Base-by-base conservation (phyloP, 257 asterid species). In the Verbascum thapsus region DNA sequence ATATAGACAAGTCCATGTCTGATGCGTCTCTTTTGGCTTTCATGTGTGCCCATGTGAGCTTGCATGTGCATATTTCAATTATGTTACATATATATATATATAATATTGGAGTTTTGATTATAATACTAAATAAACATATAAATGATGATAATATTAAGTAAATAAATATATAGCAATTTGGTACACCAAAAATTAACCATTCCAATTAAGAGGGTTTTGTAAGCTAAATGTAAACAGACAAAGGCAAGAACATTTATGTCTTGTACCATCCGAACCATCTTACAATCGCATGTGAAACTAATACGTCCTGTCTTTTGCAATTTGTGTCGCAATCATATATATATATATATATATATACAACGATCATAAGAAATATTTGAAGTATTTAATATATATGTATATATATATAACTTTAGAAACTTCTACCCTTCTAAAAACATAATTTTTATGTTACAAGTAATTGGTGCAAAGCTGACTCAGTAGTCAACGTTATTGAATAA, bases 191-290 rank as follows among this genome's bases (percentile, higher is more conserved):
- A 64, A 74, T 37, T 41, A 74, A 61, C 17, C 51, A 30, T 35
- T 18, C 42, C 60, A 39, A 59, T n/a, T n/a, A 30, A 26, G 32
- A 26, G 32, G 12, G 6, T 3, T 59, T 20, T 10, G 15, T 58
- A 18, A 18, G 26, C 45, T 35, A 3, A 54, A 30, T 48, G 37
- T 58, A 32, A 60, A 3, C 7, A 7, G 68, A 18, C 37, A 48
- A 20, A 17, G 43, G 54, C 68, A 18, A 51, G 43, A 39, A 58
- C 65, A 62, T 68, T 17, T 53, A 44, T 51, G 54, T 69, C 56
- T 57, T 39, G 69, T 59, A 69, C 72, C 72, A 52, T 69, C 65
- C 76, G 32, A 43, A 74, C 76, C 66, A 69, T 38, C 43, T 39
- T 16, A 53, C 61, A 26, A 0, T 45, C 40, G 48, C 66, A 74